A percentile compares a stretch with the other conserved stretches of the same genome.
These are phyloP conservation scores for Oryza longistaminata DNA, from an alignment of 176 grass and related monocot genomes.

Conservation along the genomic window DNA sequence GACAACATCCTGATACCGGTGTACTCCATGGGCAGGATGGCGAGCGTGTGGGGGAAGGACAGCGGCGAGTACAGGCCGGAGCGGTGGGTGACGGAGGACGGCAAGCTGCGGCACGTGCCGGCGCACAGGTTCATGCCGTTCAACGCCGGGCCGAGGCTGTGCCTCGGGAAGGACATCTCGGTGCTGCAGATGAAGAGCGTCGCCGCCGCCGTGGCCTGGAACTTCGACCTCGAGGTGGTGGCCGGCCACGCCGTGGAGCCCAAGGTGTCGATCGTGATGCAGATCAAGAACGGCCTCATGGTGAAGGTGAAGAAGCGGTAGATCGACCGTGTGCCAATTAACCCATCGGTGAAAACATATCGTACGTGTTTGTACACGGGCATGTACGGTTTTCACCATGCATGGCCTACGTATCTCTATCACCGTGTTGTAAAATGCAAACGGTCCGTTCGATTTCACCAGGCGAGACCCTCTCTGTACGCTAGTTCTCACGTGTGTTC, in stretches of 20 bases:
- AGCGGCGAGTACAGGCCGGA: conserved; percentile 45
- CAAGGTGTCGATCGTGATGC: conserved; percentile 31
- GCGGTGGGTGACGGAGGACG: conserved; percentile 46
- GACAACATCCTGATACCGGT: conserved; percentile 18
- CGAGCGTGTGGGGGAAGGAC: conserved; percentile 44
- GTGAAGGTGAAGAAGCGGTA: conserved; percentile 23
- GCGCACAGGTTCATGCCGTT: conserved; percentile 50
- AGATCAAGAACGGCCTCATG: conserved; percentile 43
- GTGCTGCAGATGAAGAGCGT: conserved; percentile 45
- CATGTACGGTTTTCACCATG: too few relatives aligned
- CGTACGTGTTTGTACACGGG: neutral
- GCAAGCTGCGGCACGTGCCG: conserved; percentile 29
- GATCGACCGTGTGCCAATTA: neutral
- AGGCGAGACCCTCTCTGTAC: too few relatives aligned
- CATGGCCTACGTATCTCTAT: too few relatives aligned
- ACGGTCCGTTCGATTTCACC: too few relatives aligned
- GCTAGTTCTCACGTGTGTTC: too few relatives aligned
- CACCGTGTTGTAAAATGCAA: too few relatives aligned
- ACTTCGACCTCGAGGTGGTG: conserved; percentile 36
- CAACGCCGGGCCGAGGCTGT: conserved; percentile 39
- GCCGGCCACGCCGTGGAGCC: conserved; percentile 34
- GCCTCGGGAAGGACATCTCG: conserved; percentile 48
- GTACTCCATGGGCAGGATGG: conserved; percentile 38
- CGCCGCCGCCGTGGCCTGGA: conserved; percentile 35
- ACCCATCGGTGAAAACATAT: neutral